A percentile compares a stretch with the other conserved stretches of the same genome.
phyloP scores from a whole-genome alignment of 1,139 yeast species.

The Taphrina populina region DNA sequence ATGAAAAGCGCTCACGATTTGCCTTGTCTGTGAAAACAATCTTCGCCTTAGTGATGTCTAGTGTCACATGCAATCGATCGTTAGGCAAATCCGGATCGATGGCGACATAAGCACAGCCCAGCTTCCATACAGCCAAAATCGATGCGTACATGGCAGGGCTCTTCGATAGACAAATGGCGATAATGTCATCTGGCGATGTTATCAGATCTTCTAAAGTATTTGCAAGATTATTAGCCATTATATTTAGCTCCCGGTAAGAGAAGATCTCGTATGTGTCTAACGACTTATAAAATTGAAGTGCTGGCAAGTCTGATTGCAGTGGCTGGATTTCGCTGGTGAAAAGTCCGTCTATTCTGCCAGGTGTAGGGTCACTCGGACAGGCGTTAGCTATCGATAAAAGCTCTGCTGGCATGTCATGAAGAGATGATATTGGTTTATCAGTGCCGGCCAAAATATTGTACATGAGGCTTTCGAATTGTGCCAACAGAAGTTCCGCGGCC shows the following conservation, averaged over 20 bases:
- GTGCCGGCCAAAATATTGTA: not conserved
- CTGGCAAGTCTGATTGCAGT: too few relatives aligned
- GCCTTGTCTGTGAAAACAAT: conserved; percentile 10
- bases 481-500: conserved; percentile 1
- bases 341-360: conserved; percentile 17
- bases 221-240: conserved; percentile 19
- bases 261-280: conserved; percentile 6
- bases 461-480: conserved; percentile 13
- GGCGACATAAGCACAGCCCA: conserved; percentile 40
- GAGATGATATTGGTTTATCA: not conserved
- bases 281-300: conserved; percentile 12
- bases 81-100: conserved; percentile 36
- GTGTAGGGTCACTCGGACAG: not conserved
- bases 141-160: conserved; percentile 37
- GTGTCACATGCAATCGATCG: conserved; percentile 22
- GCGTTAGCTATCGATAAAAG: conserved; percentile 3
- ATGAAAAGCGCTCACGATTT: not conserved
- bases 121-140: conserved; percentile 37
- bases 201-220: conserved; percentile 4
- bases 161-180: conserved; percentile 37
- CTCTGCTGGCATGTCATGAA: not conserved
- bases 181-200: conserved; percentile 26
- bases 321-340: conserved; percentile 1
- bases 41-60: conserved; percentile 13
- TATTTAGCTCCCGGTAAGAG: conserved; percentile 30